These are phyloP conservation scores for Trichoderma citrinoviride DNA, from an alignment of 2,329 filamentous ascomycete species.

Conservation along the genomic window DNA sequence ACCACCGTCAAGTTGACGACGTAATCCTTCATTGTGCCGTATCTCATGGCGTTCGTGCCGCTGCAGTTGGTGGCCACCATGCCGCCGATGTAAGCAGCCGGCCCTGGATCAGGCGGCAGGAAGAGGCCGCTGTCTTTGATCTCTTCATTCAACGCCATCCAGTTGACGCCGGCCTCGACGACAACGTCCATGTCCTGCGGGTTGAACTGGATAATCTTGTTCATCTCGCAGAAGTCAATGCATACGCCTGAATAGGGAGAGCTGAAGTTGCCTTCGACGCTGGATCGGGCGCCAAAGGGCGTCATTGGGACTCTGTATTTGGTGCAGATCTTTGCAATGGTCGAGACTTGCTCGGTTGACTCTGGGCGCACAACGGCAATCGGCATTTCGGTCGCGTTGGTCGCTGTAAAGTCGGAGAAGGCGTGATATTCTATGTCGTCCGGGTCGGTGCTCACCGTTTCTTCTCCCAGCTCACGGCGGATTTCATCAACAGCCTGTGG, in stretches of 20 bases:
- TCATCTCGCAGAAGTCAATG: conserved; percentile 68
- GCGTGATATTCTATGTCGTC: conserved; percentile 64
- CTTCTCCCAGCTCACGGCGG: conserved; percentile 45
- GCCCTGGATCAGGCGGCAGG: conserved; percentile 67
- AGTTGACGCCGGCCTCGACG: conserved; percentile 66
- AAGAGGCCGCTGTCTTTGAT: conserved; percentile 63
- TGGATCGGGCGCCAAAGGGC: conserved; percentile 71
- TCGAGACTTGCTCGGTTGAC: conserved; percentile 61
- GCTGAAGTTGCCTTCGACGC: conserved; percentile 68
- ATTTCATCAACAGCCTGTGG: conserved; percentile 26
- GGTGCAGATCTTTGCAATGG: conserved; percentile 61
- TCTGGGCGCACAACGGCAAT: conserved; percentile 64
- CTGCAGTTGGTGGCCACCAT: conserved; percentile 68
- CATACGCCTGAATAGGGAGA: conserved; percentile 66
- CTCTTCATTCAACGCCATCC: conserved; percentile 64
- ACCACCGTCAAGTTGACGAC: conserved; percentile 70
- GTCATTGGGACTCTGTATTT: conserved; percentile 67
- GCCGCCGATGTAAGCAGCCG: conserved; percentile 55
- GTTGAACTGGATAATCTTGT: conserved; percentile 61
- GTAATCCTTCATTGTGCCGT: conserved; percentile 76
- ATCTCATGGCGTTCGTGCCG: conserved; percentile 59
- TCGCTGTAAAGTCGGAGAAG: conserved; percentile 68
- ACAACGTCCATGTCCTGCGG: conserved; percentile 69
- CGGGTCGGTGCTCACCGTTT: conserved; percentile 61
- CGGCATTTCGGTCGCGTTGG: conserved; percentile 62